Evolutionary conservation across 768 basidiomycete species (phyloP).

Genomic region (Erythrobasidium yunnanense): DNA sequence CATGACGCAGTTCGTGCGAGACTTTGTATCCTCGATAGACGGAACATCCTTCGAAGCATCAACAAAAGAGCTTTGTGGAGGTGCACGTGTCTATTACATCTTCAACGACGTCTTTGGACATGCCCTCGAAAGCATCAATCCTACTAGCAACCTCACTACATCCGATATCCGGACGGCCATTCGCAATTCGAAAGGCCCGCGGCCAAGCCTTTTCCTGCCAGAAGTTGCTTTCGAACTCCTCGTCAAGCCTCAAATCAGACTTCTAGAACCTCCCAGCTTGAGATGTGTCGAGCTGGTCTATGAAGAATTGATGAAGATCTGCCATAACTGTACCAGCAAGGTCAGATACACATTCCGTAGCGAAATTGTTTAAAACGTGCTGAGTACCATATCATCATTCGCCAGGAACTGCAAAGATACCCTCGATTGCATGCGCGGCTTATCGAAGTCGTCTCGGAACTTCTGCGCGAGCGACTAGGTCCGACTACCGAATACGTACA

Average conservation of each 20-base stretch:
- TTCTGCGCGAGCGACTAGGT: conserved; percentile 84
- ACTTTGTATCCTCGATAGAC: conserved; percentile 93
- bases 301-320: conserved; percentile 97
- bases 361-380: too few species aligned
- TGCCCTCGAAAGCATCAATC: conserved; percentile 77
- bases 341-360: conserved; percentile 11
- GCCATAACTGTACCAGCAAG: conserved; percentile 76
- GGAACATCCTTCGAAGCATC: conserved; percentile 92
- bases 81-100: conserved; percentile 97
- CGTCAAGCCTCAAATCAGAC: conserved; percentile 95
- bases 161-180: conserved; percentile 97
- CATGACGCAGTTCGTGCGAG: conserved; percentile 97
- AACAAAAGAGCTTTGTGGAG: conserved; percentile 95
- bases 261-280: conserved; percentile 84
- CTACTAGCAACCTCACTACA: conserved; percentile 78
- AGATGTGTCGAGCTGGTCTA: conserved; percentile 96
- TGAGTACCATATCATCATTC: too few species aligned
- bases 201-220: conserved; percentile 91
- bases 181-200: conserved; percentile 90
- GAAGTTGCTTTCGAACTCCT: conserved; percentile 93
- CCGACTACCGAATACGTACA: conserved; percentile 95
- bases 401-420: conserved; percentile 90
- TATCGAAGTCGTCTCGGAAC: conserved; percentile 91
- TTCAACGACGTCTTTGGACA: conserved; percentile 97
- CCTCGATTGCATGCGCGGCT: conserved; percentile 83